Base-by-base conservation (phyloP, 106 monocot species). In the Dendrobium nobile region DNA sequence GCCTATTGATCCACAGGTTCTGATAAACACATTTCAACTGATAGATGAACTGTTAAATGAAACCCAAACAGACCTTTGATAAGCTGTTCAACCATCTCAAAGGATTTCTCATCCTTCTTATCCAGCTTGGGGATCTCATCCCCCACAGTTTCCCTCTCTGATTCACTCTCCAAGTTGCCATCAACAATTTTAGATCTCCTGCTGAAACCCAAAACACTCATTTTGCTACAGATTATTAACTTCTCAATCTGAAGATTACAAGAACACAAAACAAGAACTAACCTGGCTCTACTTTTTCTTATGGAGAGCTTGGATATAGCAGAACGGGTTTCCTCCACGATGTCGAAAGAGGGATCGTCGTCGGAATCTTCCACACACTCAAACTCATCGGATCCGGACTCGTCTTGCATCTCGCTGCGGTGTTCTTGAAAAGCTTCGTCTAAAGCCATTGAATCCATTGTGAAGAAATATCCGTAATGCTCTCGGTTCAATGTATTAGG, bases 21-120 rank as follows among this genome's bases (percentile, higher is more conserved):
- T 37, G 70, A 28, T 37, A 37, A 28, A 70, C 15, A 28, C 4
- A 70, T 28, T 70, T 16, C 37, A 70, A 37, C 70, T 16, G 1
- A 37, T 37, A 15, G 16, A 31, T 70, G 33, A 70, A 7, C 0
- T 11, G 28, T 27, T 4, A 70, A 37, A 37, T 37, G 42, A 77
- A 74, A 73, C 58, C 26, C n/a, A 22, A 75, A 54, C 86, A 67
- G n/a, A 93, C 93, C 89, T 87, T 88, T 87, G n/a, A 93, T 89
- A 2, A 84, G 77, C 78, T 78, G 83, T 47, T 87, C 87, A 37
- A 91, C 87, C 51, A 75, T 78, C 47, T 93, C 84, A 65, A 91
- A 87, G 44, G 83, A 87, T 42, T 86, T 86, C 41, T 27, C 77
- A 79, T 85, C 87, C 75, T 78, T 78, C 64, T 83, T 82, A 58